Evolutionary conservation across 768 basidiomycete species (phyloP), one percentile per base, ranked within the genome.

Genomic region (Hortiboletus flavorubellus): DNA sequence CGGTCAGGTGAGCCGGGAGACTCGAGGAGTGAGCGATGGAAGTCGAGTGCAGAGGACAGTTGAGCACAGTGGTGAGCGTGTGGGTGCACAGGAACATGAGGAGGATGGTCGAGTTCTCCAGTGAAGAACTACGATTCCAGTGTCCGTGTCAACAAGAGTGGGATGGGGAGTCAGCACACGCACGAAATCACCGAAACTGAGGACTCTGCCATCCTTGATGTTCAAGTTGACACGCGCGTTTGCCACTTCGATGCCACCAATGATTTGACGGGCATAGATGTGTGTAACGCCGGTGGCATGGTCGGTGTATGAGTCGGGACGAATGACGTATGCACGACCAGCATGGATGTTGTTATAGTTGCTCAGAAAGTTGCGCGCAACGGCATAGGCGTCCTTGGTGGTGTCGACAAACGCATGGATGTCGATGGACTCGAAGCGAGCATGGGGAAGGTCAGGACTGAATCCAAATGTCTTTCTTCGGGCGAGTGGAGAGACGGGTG

Each of bases 151-250:
- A 56, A 31, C 39, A 44, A n/a, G 31, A 49, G 44, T 29, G 53
- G 47, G 45, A 41, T 54, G 26, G 30, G 34, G 5, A 8, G 38
- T 9, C 40, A 40, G 12, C 1, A 54, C 26, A 77, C 86, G 57
- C 64, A 91, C 90, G 58, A 91, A 93, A 68, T 87, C 88, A 46
- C 94, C 93, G 62, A 86, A 91, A 0, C 92, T 94, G 45, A 97
- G 65, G n/a, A 98, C 80, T 60, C 80, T 74, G 39, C 91, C 93
- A 53, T 89, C 82, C 72, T 86, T 86, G 71, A 97, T 77, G 75
- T 97, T 97, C 69, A 98, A 73, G 70, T 98, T 98, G 76, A 97
- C 83, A 71, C 96, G 88, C 31, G 89, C 91, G 64, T 97, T 91
- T 8, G 81, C 80, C 18, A 98, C 92, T 68, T 95, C 91, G 40